Base-by-base conservation (phyloP, 2,329 filamentous ascomycete genomes). In the Talaromyces sp. region DNA sequence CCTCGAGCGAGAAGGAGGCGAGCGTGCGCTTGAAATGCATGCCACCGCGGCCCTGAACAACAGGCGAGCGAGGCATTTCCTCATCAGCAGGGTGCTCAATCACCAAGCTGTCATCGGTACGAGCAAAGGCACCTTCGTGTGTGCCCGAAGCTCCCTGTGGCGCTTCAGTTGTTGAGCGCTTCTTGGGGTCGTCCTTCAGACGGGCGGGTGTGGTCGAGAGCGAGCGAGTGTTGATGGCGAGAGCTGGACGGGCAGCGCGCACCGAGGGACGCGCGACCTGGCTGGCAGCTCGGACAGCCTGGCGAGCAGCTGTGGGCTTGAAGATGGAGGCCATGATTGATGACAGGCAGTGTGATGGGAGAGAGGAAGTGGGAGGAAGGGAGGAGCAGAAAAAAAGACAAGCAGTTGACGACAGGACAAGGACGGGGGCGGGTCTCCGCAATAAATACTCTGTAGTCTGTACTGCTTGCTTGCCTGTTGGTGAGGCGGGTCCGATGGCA, bases 11-110 rank as follows among this genome's bases (percentile, higher is more conserved):
- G 79, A 97, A 98, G 51, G 86, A 86, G 36, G 90, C 87, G 30
- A 97, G 84, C 0, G 92, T 96, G 28, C 92, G 88, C 80, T 92
- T 92, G 77, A 91, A 89, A 71, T 95, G 90, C 71, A 88, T 84
- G 19, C 91, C 91, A 64, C 90, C 91, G 57, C 90, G 85, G 55
- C 91, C 91, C 65, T 87, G 84, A 8, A 93, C 86, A 4, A 90
- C 88, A 61, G 81, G 80, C 61, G 87, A 89, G 49, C 84, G 82
- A 10, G 92, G 91, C 66, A 95, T 83, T 63, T 92, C 85, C 60
- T 84, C 78, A 70, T 92, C 89, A 42, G 85, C 84, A 0, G 91
- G 92, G 72, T 96, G 92, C 74, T 92, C 86, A 65, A 95, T 87
- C 44, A 86, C 85, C 64, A 96, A 88, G 60, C 82, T 85, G 56